Percentiles rank a stretch among this genome's conserved stretches.
These are phyloP conservation scores for Irpex rosettiformis DNA, from an alignment of 1,284 basidiomycete species.

Conservation along the genomic window DNA sequence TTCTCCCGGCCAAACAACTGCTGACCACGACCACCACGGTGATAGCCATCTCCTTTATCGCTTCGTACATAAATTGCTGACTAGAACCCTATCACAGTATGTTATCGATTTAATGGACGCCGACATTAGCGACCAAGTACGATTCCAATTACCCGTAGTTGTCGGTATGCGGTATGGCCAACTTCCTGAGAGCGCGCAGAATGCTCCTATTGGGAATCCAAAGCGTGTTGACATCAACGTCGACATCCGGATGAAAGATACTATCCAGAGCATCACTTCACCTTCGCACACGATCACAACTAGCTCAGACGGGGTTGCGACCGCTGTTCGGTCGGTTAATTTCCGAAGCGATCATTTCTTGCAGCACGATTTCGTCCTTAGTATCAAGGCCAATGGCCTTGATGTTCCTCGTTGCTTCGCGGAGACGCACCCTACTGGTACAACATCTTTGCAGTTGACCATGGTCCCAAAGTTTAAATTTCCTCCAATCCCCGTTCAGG, in stretches of 20 bases:
- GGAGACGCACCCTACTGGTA: conserved; percentile 34
- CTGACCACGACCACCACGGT: conserved; percentile 43
- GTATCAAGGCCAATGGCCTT: conserved; percentile 26
- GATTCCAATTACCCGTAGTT: conserved; percentile 47
- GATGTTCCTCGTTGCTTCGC: conserved; percentile 56
- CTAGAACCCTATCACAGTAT: conserved; percentile 26
- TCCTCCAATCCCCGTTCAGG: conserved; percentile 34
- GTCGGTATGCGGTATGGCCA: conserved; percentile 50
- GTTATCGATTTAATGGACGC: conserved; percentile 43
- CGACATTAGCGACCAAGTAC: conserved; percentile 41
- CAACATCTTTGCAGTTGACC: conserved; percentile 48
- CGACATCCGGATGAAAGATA: conserved; percentile 12
- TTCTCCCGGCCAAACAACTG: conserved; percentile 38
- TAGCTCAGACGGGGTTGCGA: not conserved
- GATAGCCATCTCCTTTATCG: conserved; percentile 16
- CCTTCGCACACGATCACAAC: conserved; percentile 9
- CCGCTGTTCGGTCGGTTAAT: not conserved
- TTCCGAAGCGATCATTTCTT: conserved; percentile 12
- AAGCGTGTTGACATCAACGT: conserved; percentile 11
- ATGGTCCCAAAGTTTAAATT: conserved; percentile 48
- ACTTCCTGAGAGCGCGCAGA: conserved; percentile 31
- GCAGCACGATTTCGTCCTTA: conserved; percentile 11
- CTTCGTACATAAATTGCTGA: not conserved
- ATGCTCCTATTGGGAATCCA: not conserved
- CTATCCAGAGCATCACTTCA: conserved; percentile 10